Conservation (phyloP, 2,329 filamentous ascomycete genomes). For the Cladosporium sp. region DNA sequence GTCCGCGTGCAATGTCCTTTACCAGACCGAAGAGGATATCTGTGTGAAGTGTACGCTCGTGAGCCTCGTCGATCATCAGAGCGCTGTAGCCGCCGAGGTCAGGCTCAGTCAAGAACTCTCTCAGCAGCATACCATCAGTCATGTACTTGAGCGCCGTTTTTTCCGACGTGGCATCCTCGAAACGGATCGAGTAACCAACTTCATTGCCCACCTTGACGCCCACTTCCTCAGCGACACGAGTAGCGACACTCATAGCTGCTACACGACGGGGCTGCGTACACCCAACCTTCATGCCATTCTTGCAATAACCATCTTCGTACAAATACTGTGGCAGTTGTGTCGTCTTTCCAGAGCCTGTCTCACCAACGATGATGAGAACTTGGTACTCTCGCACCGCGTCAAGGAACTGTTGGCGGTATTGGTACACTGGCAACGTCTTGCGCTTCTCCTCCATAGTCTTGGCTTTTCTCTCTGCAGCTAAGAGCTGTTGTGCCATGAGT, state of each 20-base stretch:
- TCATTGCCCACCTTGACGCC: conserved; percentile 86
- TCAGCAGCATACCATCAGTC: conserved; percentile 93
- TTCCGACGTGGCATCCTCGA: conserved; percentile 87
- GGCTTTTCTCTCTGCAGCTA: conserved; percentile 85
- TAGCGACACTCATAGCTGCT: conserved; percentile 95
- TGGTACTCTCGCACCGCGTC: conserved; percentile 84
- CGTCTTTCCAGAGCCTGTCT: conserved; percentile 94
- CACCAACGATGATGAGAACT: conserved; percentile 86
- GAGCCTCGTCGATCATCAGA: conserved; percentile 95
- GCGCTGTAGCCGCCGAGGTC: conserved; percentile 79
- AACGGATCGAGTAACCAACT: conserved; percentile 92
- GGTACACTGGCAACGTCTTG: conserved; percentile 86
- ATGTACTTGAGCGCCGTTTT: conserved; percentile 94
- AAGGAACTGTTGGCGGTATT: conserved; percentile 81
- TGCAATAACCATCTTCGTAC: conserved; percentile 86
- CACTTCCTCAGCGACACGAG: conserved; percentile 92
- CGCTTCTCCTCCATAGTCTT: conserved; percentile 87
- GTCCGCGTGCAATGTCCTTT: conserved; percentile 80
- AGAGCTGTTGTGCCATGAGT: conserved; percentile 75
- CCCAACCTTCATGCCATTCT: conserved; percentile 78
- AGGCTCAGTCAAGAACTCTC: conserved; percentile 87
- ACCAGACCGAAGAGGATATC: conserved; percentile 86
- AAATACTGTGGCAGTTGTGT: conserved; percentile 94
- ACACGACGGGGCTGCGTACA: conserved; percentile 95
- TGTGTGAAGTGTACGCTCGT: conserved; percentile 88